Base-by-base conservation (phyloP, 1,139 yeast species). In the Hemisphaericaspora xylofermentans region DNA sequence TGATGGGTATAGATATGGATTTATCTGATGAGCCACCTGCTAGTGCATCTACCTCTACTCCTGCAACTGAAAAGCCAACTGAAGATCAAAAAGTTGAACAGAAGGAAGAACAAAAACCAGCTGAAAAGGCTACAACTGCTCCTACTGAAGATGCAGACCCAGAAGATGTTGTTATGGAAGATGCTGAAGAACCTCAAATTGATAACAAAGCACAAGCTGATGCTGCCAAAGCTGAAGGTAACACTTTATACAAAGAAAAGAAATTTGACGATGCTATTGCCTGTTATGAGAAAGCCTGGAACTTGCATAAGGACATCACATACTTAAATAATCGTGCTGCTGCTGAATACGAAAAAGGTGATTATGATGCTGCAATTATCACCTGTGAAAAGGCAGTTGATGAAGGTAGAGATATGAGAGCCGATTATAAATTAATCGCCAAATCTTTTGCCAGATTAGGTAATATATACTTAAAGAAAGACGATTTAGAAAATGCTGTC, bases 291-390 rank as follows among this genome's bases (percentile, higher is more conserved):
- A 76, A 82, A 57, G 99, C 99, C 2, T 94, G 93, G 88, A 85
- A 83, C 35, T 63, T 82, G 25, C 69, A 74, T 67, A 77, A 83
- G 58, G 98, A 94, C 59, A 88, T 93, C 57, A 93, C 98, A 1
- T 94, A 86, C 64, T 75, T 94, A 61, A 94, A 93, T 72, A 94
- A 94, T 74, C 82, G 95, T 58, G 94, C 98, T 28, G 98, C 99
- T 42, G 98, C 98, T 22, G 96, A 93, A 65, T 93, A 68, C 57
- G 99, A 94, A 68, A 89, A 91, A 65, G 96, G 95, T 45, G 97
- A 89, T 57, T 88, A 79, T 56, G 95, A 88, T 44, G 68, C 82
- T 13, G 91, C 96, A 30, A 85, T 93, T 50, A 67, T 74, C 43
- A 88, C 98, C 5, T 85, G 97, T 65, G 70, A 80, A 52, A 68